Conservation (phyloP, 495 filamentous ascomycete genomes). For the Annulohypoxylon stygium region DNA sequence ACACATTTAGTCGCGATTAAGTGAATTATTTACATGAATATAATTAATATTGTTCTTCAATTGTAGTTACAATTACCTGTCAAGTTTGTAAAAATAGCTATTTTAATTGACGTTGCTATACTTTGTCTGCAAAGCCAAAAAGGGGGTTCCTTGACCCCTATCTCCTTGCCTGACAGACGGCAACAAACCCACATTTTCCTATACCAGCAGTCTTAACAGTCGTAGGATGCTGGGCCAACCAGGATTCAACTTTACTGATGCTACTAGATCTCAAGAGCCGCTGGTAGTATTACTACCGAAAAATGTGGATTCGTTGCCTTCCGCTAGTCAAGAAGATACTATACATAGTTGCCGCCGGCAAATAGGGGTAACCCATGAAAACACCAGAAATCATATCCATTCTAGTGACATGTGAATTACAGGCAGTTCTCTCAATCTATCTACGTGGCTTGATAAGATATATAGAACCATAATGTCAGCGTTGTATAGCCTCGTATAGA, state of each 20-base stretch:
- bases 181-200: too few species aligned
- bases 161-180: too few species aligned
- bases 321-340: not conserved
- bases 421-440: not conserved
- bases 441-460: not conserved
- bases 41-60: not conserved
- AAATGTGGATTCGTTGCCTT: too few species aligned
- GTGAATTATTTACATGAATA: not conserved
- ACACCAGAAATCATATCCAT: not conserved
- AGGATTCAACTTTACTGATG: too few species aligned
- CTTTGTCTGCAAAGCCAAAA: not conserved
- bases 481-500: slow-evolving; percentile 2
- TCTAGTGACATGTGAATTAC: not conserved
- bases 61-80: not conserved
- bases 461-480: not conserved
- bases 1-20: not conserved
- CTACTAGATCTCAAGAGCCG: too few species aligned
- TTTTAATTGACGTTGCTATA: not conserved
- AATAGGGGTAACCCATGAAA: not conserved
- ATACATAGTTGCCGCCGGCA: not conserved
- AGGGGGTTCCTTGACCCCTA: not conserved
- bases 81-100: not conserved
- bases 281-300: too few species aligned
- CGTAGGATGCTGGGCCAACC: too few species aligned
- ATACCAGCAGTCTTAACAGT: too few species aligned